Evolutionary conservation across 2,329 filamentous ascomycete genomes (phyloP).

Genomic region (Cucurbitaria berberidis): DNA sequence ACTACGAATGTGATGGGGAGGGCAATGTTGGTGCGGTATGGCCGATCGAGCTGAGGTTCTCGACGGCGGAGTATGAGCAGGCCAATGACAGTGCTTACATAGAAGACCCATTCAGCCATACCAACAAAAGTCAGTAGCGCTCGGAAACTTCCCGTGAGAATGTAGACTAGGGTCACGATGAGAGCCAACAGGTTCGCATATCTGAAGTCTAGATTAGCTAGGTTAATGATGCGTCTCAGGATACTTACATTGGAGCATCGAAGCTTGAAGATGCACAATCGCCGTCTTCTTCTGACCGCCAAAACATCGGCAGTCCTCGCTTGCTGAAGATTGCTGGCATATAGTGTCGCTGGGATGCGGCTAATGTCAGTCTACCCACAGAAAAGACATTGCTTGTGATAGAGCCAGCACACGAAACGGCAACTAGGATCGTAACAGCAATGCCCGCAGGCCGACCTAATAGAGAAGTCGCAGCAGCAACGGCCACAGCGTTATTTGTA

Average conservation of each 20-base stretch:
- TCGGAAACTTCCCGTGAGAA: conserved; percentile 66
- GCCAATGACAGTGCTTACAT: conserved; percentile 67
- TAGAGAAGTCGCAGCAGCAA: conserved; percentile 58
- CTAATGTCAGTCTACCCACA: conserved; percentile 65
- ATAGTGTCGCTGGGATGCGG: conserved; percentile 53
- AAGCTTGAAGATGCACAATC: conserved; percentile 13
- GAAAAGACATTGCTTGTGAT: conserved; percentile 69
- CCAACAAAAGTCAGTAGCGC: conserved; percentile 61
- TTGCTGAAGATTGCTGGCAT: conserved; percentile 42
- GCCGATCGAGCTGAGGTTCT: conserved; percentile 61
- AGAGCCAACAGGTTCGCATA: conserved; percentile 38
- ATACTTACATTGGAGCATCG: conserved; percentile 43
- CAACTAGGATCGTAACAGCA: conserved; percentile 62
- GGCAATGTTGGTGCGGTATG: conserved; percentile 61
- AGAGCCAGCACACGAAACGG: conserved; percentile 66
- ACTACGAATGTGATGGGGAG: conserved; percentile 61
- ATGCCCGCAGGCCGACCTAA: conserved; percentile 62
- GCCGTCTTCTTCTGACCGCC: conserved; percentile 2
- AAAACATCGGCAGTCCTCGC: conserved; percentile 32
- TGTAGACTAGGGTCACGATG: conserved; percentile 59
- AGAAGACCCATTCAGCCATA: conserved; percentile 62
- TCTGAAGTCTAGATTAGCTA: conserved; percentile 21
- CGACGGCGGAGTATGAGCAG: conserved; percentile 63
- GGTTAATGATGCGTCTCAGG: neutral
- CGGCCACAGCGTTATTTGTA: conserved; percentile 66